Evolutionary conservation across 177 flowering plant genomes (phyloP).

Genomic region (Vitis hybrid): DNA sequence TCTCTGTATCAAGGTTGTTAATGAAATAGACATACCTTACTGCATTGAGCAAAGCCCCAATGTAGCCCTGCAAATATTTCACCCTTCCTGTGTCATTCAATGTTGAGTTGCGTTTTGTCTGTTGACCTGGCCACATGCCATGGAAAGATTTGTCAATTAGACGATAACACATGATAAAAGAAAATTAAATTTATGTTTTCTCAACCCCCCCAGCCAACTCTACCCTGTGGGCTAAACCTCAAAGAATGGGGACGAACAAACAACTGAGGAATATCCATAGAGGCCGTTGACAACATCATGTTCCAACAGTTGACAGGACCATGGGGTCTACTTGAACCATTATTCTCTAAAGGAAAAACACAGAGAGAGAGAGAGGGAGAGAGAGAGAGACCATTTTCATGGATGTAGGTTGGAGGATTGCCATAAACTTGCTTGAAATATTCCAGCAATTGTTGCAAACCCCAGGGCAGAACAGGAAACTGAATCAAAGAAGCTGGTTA

Average conservation of each 20-base stretch:
- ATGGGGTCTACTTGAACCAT: too few species aligned
- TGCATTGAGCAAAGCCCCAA: conserved; percentile 43
- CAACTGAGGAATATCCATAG: too few species aligned
- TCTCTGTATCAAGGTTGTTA: background rate
- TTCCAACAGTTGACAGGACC: too few species aligned
- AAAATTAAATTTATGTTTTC: background rate
- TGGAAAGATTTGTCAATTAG: background rate
- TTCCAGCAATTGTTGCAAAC: conserved; percentile 43
- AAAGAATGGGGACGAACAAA: too few species aligned
- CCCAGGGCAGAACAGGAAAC: conserved; percentile 34
- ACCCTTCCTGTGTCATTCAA: conserved; percentile 40
- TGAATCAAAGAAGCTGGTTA: conserved; percentile 14
- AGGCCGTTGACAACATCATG: too few species aligned
- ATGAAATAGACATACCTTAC: conserved; percentile 30
- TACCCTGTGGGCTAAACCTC: too few species aligned
- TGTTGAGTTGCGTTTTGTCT: conserved; percentile 19
- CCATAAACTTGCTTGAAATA: conserved; percentile 62
- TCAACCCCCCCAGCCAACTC: too few species aligned
- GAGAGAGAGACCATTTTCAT: conserved; percentile 65
- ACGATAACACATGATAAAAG: background rate
- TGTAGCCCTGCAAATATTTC: conserved; percentile 33
- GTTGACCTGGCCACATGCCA: conserved; percentile 25
- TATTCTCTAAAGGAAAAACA: too few species aligned
- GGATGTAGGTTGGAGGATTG: conserved; percentile 62
- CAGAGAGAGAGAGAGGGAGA: conserved; percentile 15